Evolutionary conservation across 192 early-diverging fungal species (phyloP).

Genomic region (Geranomyces variabilis): DNA sequence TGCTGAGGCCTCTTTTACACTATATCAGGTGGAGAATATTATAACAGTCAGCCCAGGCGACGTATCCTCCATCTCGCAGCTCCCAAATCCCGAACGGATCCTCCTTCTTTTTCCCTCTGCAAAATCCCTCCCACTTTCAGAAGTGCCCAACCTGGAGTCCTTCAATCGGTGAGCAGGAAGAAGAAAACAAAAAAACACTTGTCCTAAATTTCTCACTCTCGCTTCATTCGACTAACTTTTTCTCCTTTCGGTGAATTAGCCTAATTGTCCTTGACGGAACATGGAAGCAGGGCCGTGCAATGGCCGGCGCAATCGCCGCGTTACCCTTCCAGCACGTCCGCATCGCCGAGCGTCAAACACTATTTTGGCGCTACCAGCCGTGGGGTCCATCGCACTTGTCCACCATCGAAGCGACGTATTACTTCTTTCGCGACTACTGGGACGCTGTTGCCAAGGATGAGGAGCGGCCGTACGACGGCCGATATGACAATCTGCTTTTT

Average conservation of each 20-base stretch:
- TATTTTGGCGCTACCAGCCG: conserved; percentile 92
- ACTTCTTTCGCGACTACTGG: conserved; percentile 82
- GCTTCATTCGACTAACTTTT: neutral
- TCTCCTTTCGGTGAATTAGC: conserved; percentile 29
- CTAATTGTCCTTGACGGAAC: conserved; percentile 95
- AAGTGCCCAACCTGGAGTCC: conserved; percentile 37
- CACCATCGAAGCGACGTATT: conserved; percentile 97
- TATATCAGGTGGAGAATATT: conserved; percentile 16
- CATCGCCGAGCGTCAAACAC: conserved; percentile 68
- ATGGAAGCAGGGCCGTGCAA: conserved; percentile 78
- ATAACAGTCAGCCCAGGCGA: conserved; percentile 6
- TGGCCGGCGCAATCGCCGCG: conserved; percentile 39
- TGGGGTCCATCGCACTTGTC: conserved; percentile 75
- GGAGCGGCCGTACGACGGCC: conserved; percentile 56
- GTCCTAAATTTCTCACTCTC: no score
- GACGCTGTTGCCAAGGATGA: conserved; percentile 33
- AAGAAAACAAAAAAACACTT: no score
- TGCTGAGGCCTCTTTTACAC: neutral
- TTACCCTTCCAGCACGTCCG: conserved; percentile 57
- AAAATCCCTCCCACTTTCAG: conserved; percentile 66
- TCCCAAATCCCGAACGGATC: conserved; percentile 67
- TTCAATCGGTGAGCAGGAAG: conserved; percentile 49
- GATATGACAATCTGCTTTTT: conserved; percentile 87
- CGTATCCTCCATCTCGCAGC: conserved; percentile 30
- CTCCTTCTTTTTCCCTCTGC: conserved; percentile 87